These are phyloP conservation scores for Heterobasidion annosum DNA, from an alignment of 1,284 basidiomycete species.

Conservation along the genomic window DNA sequence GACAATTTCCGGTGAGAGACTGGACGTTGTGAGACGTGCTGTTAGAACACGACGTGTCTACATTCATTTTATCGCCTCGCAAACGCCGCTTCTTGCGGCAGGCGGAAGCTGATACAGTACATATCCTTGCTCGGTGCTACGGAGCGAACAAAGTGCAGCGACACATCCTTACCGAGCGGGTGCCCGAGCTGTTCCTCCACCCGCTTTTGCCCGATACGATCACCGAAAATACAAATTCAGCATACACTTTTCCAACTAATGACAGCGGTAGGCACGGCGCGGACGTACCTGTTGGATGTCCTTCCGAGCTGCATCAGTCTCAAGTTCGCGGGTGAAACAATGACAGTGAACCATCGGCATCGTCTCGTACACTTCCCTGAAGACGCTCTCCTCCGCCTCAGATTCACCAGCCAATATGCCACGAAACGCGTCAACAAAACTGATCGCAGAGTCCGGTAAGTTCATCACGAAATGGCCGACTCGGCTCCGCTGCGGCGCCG, in stretches of 20 bases:
- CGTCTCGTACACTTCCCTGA: slow-evolving; percentile 36
- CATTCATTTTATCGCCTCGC: background rate
- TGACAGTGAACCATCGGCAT: slow-evolving; percentile 95
- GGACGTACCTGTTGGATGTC: slow-evolving; percentile 75
- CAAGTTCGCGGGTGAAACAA: slow-evolving; percentile 91
- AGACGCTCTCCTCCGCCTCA: slow-evolving; percentile 20
- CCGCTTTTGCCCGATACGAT: slow-evolving; percentile 38
- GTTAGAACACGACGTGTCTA: too few relatives aligned
- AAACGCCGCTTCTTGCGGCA: slow-evolving; percentile 58
- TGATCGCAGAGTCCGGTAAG: slow-evolving; percentile 85
- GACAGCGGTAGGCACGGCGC: background rate
- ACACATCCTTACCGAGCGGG: slow-evolving; percentile 40
- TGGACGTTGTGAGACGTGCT: too few relatives aligned
- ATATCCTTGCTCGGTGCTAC: slow-evolving; percentile 98
- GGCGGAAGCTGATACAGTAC: slow-evolving; percentile 93
- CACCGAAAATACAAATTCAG: background rate
- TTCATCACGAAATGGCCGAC: slow-evolving; percentile 96
- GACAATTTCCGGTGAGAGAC: too few relatives aligned
- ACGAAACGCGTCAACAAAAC: slow-evolving; percentile 84
- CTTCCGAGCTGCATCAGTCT: slow-evolving; percentile 50
- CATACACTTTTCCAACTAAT: background rate
- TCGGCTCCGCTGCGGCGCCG: slow-evolving; percentile 32
- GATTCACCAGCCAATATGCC: slow-evolving; percentile 47
- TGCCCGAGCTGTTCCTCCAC: slow-evolving; percentile 63
- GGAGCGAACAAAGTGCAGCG: slow-evolving; percentile 77